A percentile compares a stretch with the other conserved stretches of the same genome.
Evolutionary conservation across 768 basidiomycete genomes (phyloP).

Genomic region (Mycena belliarum): DNA sequence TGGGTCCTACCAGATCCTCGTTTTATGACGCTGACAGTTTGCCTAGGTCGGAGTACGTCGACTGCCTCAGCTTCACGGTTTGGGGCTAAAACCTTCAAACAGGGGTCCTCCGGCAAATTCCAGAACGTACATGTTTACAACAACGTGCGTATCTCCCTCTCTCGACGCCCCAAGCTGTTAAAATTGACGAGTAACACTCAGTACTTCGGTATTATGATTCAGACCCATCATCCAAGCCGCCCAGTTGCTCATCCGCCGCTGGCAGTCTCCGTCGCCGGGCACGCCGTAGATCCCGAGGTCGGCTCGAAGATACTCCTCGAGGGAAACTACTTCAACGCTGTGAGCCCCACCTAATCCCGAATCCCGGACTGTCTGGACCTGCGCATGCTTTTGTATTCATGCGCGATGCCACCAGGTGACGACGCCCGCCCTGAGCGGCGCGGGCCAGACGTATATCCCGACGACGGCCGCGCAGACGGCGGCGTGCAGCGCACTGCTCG

Average conservation of each 20-base stretch:
- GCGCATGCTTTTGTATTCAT: too few relatives aligned
- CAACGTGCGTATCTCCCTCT: slow-evolving; percentile 5
- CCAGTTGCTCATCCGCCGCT: not conserved
- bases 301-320: slow-evolving; percentile 28
- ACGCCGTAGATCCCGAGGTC: slow-evolving; percentile 26
- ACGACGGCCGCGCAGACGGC: slow-evolving; percentile 10
- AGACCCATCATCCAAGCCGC: too few relatives aligned
- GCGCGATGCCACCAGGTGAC: slow-evolving; percentile 15
- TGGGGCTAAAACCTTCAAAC: not conserved
- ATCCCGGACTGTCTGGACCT: too few relatives aligned
- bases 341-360: not conserved
- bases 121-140: slow-evolving; percentile 27
- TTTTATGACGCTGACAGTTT: not conserved
- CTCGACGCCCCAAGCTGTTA: too few relatives aligned
- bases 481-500: slow-evolving; percentile 23
- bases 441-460: slow-evolving; percentile 26
- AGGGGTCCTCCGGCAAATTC: slow-evolving; percentile 26
- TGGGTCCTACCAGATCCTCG: not conserved
- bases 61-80: not conserved
- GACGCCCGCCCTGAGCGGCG: slow-evolving; percentile 21
- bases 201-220: slow-evolving; percentile 17
- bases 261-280: slow-evolving; percentile 22
- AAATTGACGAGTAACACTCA: not conserved
- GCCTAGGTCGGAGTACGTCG: slow-evolving; percentile 4
- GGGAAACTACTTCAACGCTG: slow-evolving; percentile 30